phyloP scores from a whole-genome alignment of 2,329 filamentous ascomycete genomes.

The Cryphonectria nitschkei region DNA sequence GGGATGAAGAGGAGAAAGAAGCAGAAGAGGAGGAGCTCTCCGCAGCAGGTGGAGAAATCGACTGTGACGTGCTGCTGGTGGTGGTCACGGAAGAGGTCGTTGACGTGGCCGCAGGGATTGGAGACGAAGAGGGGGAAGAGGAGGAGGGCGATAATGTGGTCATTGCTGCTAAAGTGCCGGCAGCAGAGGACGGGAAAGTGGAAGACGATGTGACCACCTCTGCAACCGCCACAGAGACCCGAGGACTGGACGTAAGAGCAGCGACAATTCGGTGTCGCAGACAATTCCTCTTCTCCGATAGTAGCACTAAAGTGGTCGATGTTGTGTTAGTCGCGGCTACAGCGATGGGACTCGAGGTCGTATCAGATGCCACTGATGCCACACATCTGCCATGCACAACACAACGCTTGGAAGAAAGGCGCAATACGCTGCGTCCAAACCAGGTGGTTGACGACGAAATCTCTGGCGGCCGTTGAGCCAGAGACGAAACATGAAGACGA shows the following conservation, averaged over 20 bases:
- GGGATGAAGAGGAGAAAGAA: background rate
- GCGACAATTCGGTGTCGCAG: background rate
- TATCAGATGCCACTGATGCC: background rate
- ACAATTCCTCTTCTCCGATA: background rate
- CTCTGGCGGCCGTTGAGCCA: background rate
- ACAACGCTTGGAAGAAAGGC: background rate
- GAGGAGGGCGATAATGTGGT: slow-evolving; percentile 7
- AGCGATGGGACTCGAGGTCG: background rate
- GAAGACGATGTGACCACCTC: background rate
- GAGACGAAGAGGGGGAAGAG: background rate
- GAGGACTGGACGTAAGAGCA: background rate
- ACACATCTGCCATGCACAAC: background rate
- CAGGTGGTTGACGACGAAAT: background rate
- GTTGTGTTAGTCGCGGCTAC: background rate
- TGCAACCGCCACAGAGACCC: background rate
- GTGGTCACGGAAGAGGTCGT: background rate
- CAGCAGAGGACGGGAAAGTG: background rate
- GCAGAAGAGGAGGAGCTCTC: background rate
- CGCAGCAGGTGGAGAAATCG: slow-evolving; percentile 7
- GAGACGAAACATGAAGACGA: background rate
- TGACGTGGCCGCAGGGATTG: background rate
- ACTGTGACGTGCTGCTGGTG: background rate
- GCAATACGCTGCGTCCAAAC: background rate
- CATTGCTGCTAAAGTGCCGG: background rate
- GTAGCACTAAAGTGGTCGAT: background rate